phyloP scores from a whole-genome alignment of 768 basidiomycete species.

The Baorangia bicolor region DNA sequence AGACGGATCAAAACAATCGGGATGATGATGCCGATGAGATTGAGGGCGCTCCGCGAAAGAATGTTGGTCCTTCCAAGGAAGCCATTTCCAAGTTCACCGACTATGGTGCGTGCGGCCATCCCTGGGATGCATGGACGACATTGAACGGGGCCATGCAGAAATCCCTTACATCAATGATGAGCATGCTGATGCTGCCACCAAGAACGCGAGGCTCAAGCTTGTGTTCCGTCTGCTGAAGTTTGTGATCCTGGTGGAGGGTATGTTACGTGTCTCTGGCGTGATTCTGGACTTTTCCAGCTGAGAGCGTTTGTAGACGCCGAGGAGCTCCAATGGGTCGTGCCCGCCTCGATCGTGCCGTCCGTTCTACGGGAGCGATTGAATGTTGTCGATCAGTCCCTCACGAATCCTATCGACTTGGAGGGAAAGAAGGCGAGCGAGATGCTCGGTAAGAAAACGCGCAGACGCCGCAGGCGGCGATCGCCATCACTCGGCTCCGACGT shows the following conservation, averaged over 20 bases:
- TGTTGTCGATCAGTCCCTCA: constrained; percentile 83
- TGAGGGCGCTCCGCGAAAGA: constrained; percentile 28
- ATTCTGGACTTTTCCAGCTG: constrained; percentile 1
- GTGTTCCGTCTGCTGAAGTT: constrained; percentile 81
- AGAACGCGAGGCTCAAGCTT: constrained; percentile 78
- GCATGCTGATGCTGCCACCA: constrained; percentile 72
- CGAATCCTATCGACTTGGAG: constrained; percentile 74
- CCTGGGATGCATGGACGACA: not conserved
- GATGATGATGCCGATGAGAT: constrained; percentile 38
- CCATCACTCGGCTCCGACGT: constrained; percentile 47
- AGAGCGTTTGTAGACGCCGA: constrained; percentile 48
- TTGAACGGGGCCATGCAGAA: constrained; percentile 43
- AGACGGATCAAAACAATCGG: constrained; percentile 47
- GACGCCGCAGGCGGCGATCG: constrained; percentile 52
- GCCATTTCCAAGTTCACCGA: constrained; percentile 69
- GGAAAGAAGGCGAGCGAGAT: constrained; percentile 75
- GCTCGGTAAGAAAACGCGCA: constrained; percentile 58
- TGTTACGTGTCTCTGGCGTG: constrained; percentile 15
- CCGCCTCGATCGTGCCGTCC: constrained; percentile 62
- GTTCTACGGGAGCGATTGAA: constrained; percentile 67
- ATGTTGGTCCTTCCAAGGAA: constrained; percentile 56
- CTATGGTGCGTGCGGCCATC: constrained; percentile 55
- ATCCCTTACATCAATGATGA: constrained; percentile 77
- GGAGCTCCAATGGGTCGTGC: constrained; percentile 84
- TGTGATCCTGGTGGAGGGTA: constrained; percentile 64